A percentile compares a stretch with the other conserved stretches of the same genome.
Evolutionary conservation across 73 alveolate genomes (phyloP).

Genomic region (Tetrahymena malaccensis): DNA sequence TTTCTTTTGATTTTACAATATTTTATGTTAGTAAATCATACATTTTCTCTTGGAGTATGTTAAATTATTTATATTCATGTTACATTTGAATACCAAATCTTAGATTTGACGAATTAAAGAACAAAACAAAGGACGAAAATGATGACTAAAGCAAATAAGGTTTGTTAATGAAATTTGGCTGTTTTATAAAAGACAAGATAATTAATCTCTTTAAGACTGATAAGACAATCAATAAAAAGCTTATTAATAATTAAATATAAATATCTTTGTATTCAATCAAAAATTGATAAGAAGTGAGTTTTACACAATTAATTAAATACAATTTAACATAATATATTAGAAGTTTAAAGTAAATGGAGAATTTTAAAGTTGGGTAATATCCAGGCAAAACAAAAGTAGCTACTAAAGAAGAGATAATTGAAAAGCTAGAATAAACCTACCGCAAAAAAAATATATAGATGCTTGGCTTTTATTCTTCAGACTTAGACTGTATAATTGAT

Average conservation of each 20-base stretch:
- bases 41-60: no score
- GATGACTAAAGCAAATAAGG: not conserved
- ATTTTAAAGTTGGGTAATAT: not conserved
- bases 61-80: no score
- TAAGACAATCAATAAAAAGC: not conserved
- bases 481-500: not conserved
- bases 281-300: not conserved
- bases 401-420: not conserved
- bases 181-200: not conserved
- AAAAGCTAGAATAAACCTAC: not conserved
- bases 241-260: no score
- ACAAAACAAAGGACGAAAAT: not conserved
- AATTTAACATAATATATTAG: not conserved
- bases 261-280: not conserved
- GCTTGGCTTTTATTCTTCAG: not conserved
- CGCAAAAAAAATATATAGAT: not conserved
- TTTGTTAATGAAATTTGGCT: not conserved
- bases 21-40: no score
- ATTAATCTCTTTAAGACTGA: not conserved
- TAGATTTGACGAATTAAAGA: not conserved
- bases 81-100: not conserved
- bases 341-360: not conserved
- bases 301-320: not conserved
- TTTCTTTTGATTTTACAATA: no score
- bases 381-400: not conserved